Base-by-base conservation (phyloP, 495 filamentous ascomycete genomes). In the Podospora australis region DNA sequence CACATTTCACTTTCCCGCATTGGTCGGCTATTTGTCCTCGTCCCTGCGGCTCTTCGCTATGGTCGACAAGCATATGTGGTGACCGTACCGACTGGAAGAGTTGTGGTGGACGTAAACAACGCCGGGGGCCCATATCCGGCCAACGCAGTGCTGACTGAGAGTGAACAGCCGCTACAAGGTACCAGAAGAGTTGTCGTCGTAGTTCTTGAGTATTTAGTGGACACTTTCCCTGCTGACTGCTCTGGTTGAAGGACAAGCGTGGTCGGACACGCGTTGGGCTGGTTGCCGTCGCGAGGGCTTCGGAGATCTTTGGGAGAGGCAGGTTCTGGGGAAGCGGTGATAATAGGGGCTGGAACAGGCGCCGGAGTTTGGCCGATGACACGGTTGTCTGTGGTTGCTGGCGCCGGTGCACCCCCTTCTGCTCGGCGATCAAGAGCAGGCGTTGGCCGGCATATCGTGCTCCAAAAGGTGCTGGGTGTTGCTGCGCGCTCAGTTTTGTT, bases 31-130 rank as follows among this genome's bases (percentile, higher is more conserved):
- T 19, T 28, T 9, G 32, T 13, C 21, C 24, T n/a, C n/a, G n/a
- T n/a, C n/a, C n/a, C n/a, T n/a, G n/a, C n/a, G n/a, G n/a, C n/a
- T n/a, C n/a, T n/a, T n/a, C n/a, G n/a, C n/a, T n/a, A 38, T 49
- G 32, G 52, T 24, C 6, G 23, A n/a, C 62, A 65, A 22, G 52
- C 52, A 44, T 62, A 65, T 2, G 56, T 47, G 10, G 62, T 65
- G n/a, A 47, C 50, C 5, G 51, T 44, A 13, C 62, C 62, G 8
- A 65, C 49, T 1, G 58, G 52, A 11, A 62, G 42, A 6, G 59
- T 65, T 2, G 55, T 53, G 2, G 62, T 65, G 21, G 54, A 59
- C 3, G 46, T 55, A 38, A 65, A 65, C n/a, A 34, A 17, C 0
- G 17, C 56, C 14, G 54, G 44, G 13, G 55, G 62, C 3, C 62